Percentiles rank a stretch among this genome's conserved stretches.
Conservation (phyloP, 768 basidiomycete species). For the Suillus paluster region DNA sequence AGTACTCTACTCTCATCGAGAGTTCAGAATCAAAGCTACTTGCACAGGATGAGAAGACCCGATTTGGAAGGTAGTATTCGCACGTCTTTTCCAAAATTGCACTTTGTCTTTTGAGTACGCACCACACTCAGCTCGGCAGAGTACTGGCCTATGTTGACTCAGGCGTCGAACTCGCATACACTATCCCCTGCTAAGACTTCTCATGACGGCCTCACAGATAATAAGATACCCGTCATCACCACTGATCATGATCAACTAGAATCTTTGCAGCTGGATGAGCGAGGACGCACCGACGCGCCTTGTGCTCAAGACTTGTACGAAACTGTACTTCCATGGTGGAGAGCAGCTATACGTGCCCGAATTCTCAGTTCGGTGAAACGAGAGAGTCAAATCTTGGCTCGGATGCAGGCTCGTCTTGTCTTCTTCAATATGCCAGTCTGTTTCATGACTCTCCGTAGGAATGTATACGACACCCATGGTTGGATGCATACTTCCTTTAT, state of each 20-base stretch:
- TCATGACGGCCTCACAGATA: too few relatives aligned
- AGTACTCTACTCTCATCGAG: too few relatives aligned
- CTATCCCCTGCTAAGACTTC: not conserved
- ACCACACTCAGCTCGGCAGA: not conserved
- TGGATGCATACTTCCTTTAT: conserved; percentile 85
- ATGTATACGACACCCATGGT: conserved; percentile 61
- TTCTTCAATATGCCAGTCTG: conserved; percentile 8
- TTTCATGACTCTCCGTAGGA: conserved; percentile 38
- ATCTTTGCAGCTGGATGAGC: not conserved
- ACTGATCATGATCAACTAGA: not conserved
- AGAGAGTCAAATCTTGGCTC: conserved; percentile 66
- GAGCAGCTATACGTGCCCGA: conserved; percentile 57
- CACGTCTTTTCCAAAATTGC: not conserved
- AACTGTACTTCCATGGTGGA: conserved; percentile 64
- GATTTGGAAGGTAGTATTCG: not conserved
- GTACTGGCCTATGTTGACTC: not conserved
- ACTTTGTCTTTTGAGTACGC: too few relatives aligned
- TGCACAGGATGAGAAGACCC: too few relatives aligned
- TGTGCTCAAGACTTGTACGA: conserved; percentile 61
- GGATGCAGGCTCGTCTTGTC: conserved; percentile 64
- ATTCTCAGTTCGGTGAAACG: conserved; percentile 56
- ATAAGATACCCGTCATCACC: not conserved
- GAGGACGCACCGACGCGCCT: not conserved
- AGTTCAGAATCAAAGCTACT: too few relatives aligned
- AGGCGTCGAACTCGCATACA: not conserved